Conservation (phyloP, 768 basidiomycete species). For the Lyophyllum decastes region DNA sequence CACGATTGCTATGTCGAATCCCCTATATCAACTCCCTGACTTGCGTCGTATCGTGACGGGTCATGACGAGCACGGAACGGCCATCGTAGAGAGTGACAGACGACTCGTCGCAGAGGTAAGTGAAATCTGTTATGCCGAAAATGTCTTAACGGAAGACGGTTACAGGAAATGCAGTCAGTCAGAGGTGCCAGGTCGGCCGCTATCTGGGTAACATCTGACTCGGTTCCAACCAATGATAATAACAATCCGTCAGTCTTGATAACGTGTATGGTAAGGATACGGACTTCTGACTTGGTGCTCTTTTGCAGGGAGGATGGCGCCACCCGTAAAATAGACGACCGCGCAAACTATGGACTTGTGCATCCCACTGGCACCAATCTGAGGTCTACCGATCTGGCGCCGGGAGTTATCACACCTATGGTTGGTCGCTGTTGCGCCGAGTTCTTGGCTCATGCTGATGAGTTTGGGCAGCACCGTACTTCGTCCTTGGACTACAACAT, state of each 20-base stretch:
- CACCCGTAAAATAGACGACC: slow-evolving; percentile 36
- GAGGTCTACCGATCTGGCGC: slow-evolving; percentile 55
- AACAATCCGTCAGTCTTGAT: slow-evolving; percentile 38
- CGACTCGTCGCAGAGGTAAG: slow-evolving; percentile 28
- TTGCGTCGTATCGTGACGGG: slow-evolving; percentile 54
- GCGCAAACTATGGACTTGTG: slow-evolving; percentile 43
- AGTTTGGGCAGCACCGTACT: slow-evolving; percentile 43
- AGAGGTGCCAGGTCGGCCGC: slow-evolving; percentile 35
- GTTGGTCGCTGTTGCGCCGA: slow-evolving; percentile 26
- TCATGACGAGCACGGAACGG: slow-evolving; percentile 44
- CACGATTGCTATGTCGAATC: slow-evolving; percentile 27
- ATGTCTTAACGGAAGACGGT: background rate
- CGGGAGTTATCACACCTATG: slow-evolving; percentile 50
- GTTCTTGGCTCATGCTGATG: background rate
- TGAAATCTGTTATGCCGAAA: background rate
- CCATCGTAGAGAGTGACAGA: slow-evolving; percentile 39
- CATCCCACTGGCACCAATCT: slow-evolving; percentile 47
- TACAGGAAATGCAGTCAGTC: slow-evolving; percentile 34
- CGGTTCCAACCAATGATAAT: slow-evolving; percentile 56
- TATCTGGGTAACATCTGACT: slow-evolving; percentile 52
- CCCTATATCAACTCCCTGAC: slow-evolving; percentile 29
- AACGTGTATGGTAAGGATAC: background rate
- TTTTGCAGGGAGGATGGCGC: slow-evolving; percentile 52
- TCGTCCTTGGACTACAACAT: slow-evolving; percentile 65
- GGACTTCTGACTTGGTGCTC: background rate